Evolutionary conservation across 2,329 filamentous ascomycete species (phyloP).

Genomic region (Phoma herbarum): DNA sequence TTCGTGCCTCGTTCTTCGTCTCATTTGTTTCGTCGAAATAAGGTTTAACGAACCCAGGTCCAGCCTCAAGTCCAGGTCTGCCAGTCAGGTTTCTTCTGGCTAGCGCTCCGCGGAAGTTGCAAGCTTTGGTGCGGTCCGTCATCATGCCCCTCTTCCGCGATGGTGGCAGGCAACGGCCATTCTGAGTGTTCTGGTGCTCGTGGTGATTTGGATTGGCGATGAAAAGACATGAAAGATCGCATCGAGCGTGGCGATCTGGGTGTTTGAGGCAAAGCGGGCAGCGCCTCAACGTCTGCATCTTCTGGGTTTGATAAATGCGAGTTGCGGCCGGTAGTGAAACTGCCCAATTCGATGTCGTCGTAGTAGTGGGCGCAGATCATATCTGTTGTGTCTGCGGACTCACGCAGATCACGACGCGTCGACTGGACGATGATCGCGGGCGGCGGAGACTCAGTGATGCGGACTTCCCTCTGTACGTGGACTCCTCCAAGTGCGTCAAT

Average conservation of each 20-base stretch:
- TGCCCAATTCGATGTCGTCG: slow-evolving; percentile 39
- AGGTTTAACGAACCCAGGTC: slow-evolving; percentile 5
- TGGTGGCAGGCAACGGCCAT: slow-evolving; percentile 9
- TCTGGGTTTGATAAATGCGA: slow-evolving; percentile 23
- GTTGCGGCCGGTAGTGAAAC: slow-evolving; percentile 24
- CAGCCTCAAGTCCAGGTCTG: slow-evolving; percentile 24
- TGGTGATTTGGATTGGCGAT: slow-evolving; percentile 2
- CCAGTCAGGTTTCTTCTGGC: slow-evolving; percentile 17
- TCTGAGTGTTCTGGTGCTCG: not conserved
- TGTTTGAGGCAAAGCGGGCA: slow-evolving; percentile 30
- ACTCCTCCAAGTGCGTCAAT: slow-evolving; percentile 38
- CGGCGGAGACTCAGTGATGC: slow-evolving; percentile 23
- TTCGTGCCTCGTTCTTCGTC: not conserved
- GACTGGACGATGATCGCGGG: not conserved
- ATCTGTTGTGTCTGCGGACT: slow-evolving; percentile 27
- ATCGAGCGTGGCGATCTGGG: slow-evolving; percentile 18
- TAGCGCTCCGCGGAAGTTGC: slow-evolving; percentile 7
- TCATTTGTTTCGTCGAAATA: not conserved
- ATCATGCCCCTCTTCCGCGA: slow-evolving; percentile 8
- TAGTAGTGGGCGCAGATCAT: slow-evolving; percentile 30
- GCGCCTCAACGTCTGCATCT: slow-evolving; percentile 23
- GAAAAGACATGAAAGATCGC: slow-evolving; percentile 5
- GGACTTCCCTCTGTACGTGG: slow-evolving; percentile 28
- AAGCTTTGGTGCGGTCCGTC: not conserved
- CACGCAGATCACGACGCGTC: slow-evolving; percentile 3